These are phyloP conservation scores for Quercus bicolor DNA, from an alignment of 306 rosid species.

Conservation along the genomic window DNA sequence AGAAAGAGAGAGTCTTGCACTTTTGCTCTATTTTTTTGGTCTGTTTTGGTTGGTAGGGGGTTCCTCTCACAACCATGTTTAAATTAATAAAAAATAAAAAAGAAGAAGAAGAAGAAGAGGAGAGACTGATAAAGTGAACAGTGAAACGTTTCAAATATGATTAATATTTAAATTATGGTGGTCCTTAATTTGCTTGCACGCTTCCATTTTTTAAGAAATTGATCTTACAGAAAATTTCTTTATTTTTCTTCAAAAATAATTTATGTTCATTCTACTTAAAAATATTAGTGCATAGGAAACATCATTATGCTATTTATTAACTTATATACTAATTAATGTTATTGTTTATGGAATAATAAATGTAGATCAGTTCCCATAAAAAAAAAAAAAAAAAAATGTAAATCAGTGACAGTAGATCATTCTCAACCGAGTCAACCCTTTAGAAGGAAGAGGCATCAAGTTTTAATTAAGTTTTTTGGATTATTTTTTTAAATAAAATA, in stretches of 20 bases:
- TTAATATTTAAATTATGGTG: neutral
- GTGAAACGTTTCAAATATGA: neutral
- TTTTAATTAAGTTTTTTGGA: neutral
- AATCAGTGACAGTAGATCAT: neutral
- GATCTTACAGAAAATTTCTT: neutral
- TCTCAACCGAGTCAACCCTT: neutral
- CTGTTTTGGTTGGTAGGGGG: neutral
- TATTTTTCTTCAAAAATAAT: neutral
- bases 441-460: neutral
- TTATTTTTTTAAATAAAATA: neutral
- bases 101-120: neutral
- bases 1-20: no score
- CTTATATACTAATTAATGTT: neutral
- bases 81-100: neutral
- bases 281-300: neutral
- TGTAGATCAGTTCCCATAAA: no score
- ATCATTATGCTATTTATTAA: neutral
- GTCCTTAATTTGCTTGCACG: neutral
- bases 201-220: neutral
- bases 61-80: neutral
- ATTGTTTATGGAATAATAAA: no score
- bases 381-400: no score
- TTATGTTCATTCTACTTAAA: neutral
- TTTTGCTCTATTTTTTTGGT: neutral
- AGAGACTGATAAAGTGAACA: neutral